These are phyloP conservation scores for Copromyces sp. DNA, from an alignment of 495 filamentous ascomycete genomes.

Conservation along the genomic window DNA sequence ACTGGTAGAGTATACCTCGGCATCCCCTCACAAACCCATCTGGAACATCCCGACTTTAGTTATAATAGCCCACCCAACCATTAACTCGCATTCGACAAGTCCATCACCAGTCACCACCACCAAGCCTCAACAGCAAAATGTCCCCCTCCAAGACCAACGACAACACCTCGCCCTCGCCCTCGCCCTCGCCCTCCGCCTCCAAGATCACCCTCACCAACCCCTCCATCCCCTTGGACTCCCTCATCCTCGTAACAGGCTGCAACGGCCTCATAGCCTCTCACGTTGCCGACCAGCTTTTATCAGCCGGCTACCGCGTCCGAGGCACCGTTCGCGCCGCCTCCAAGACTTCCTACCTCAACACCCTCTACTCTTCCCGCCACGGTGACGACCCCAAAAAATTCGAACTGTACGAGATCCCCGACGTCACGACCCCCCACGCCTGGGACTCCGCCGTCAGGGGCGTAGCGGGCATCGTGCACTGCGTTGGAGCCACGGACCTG, in stretches of 20 bases:
- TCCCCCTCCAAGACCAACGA: background rate
- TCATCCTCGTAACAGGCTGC: conserved; percentile 44
- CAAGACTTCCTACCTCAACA: conserved; percentile 11
- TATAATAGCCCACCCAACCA: background rate
- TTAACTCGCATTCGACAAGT: background rate
- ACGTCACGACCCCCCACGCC: conserved; percentile 9
- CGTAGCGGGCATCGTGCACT: conserved; percentile 19
- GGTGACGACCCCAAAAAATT: conserved; percentile 9
- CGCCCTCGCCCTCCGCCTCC: background rate
- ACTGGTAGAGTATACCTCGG: background rate
- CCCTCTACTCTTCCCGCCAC: conserved; percentile 17
- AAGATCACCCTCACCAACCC: conserved; percentile 2
- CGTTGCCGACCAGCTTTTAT: conserved; percentile 37
- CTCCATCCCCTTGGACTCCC: conserved; percentile 13
- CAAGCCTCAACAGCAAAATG: background rate
- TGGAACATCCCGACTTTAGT: background rate
- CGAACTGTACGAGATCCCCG: conserved; percentile 15
- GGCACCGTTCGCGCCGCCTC: conserved; percentile 35
- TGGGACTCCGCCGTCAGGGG: conserved; percentile 16
- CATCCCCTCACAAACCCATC: background rate
- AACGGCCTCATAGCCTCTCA: conserved; percentile 50
- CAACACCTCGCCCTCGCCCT: background rate
- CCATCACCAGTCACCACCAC: background rate
- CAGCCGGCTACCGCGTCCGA: conserved; percentile 39
- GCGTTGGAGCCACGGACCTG: conserved; percentile 14